Evolutionary conservation across 345 rosid genomes (phyloP).

Genomic region (Combretum micranthum): DNA sequence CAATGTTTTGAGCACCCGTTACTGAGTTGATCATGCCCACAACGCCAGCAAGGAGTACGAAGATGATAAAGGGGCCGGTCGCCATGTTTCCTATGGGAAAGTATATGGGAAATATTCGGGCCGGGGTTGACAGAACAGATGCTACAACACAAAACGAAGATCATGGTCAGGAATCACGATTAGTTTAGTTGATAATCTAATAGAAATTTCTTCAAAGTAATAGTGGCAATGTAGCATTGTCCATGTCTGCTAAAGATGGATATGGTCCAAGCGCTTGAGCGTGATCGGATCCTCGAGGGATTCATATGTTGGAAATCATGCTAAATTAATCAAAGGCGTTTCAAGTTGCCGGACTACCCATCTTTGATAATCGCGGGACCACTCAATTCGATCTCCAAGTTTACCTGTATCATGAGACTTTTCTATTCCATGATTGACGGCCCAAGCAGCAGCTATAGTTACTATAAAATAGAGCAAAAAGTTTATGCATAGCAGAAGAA

Average conservation of each 20-base stretch:
- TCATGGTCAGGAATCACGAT: background rate
- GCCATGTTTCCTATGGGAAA: constrained; percentile 89
- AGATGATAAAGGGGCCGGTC: constrained; percentile 61
- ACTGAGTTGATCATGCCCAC: constrained; percentile 73
- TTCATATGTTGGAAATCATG: too few species aligned
- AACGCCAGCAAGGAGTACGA: constrained; percentile 67
- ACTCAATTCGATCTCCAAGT: too few species aligned
- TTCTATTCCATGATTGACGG: constrained; percentile 61
- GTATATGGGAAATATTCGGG: constrained; percentile 68
- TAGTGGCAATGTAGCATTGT: background rate
- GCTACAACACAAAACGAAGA: constrained; percentile 30
- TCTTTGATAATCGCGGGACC: too few species aligned
- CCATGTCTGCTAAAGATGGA: background rate
- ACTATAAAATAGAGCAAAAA: constrained; percentile 59
- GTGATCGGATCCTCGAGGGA: too few species aligned
- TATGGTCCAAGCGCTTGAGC: background rate
- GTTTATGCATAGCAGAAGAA: constrained; percentile 55
- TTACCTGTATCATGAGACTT: constrained; percentile 59
- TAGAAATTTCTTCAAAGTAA: too few species aligned
- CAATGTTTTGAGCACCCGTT: constrained; percentile 41
- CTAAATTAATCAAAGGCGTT: too few species aligned
- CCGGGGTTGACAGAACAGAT: constrained; percentile 57
- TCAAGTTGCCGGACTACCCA: too few species aligned
- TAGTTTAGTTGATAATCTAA: background rate
- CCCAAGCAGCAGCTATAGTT: constrained; percentile 64